These are phyloP conservation scores for Arthrocladium fulminans DNA, from an alignment of 2,329 filamentous ascomycete species.

Conservation along the genomic window DNA sequence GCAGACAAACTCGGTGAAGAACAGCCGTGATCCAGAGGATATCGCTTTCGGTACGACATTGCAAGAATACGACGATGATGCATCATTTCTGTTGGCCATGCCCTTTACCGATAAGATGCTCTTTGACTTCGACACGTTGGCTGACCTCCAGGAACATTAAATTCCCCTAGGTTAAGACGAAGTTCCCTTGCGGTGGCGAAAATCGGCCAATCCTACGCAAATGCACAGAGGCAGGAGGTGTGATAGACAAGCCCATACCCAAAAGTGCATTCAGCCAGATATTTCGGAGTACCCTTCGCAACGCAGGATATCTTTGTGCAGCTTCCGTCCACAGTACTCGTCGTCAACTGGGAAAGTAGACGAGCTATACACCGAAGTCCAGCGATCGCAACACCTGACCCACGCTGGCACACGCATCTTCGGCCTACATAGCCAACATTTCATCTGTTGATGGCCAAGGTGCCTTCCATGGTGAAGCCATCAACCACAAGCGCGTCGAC, in stretches of 20 bases:
- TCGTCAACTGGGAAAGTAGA: slow-evolving; percentile 10
- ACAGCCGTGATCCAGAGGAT: slow-evolving; percentile 15
- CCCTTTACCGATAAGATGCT: slow-evolving; percentile 13
- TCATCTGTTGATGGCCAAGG: slow-evolving; percentile 17
- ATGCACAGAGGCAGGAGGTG: slow-evolving; percentile 12
- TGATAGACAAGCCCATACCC: slow-evolving; percentile 14
- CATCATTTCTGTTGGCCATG: slow-evolving; percentile 10
- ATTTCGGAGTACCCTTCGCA: slow-evolving; percentile 10
- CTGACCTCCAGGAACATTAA: slow-evolving; percentile 10
- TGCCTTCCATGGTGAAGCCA: slow-evolving; percentile 13
- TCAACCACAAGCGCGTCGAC: slow-evolving; percentile 15
- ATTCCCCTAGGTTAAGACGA: slow-evolving; percentile 13
- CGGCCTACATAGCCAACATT: slow-evolving; percentile 14
- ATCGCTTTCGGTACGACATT: slow-evolving; percentile 7
- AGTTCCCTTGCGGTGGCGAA: slow-evolving; percentile 8
- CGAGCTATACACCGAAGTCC: slow-evolving; percentile 11
- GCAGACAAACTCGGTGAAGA: too few relatives aligned
- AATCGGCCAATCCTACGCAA: slow-evolving; percentile 12
- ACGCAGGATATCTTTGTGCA: slow-evolving; percentile 13
- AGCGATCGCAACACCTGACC: slow-evolving; percentile 14
- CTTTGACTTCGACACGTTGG: slow-evolving; percentile 12
- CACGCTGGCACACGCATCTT: slow-evolving; percentile 13
- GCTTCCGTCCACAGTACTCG: slow-evolving; percentile 12
- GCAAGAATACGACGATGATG: slow-evolving; percentile 12
- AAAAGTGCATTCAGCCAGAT: slow-evolving; percentile 10